A percentile compares a stretch with the other conserved stretches of the same genome.
Evolutionary conservation across 2,329 filamentous ascomycete genomes (phyloP).

Genomic region (Beauveria brongniartii): DNA sequence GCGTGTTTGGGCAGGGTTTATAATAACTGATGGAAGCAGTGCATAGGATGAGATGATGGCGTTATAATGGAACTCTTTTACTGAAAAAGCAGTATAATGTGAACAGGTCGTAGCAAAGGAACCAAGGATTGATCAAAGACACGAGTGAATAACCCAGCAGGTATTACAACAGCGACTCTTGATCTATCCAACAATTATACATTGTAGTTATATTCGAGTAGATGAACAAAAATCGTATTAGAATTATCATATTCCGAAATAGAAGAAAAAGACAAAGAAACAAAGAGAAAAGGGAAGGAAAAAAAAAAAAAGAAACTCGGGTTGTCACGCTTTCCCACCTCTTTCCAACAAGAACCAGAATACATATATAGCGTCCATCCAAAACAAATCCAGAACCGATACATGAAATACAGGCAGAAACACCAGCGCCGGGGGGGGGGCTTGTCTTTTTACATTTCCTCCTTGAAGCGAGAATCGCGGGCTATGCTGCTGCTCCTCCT

Average conservation of each 20-base stretch:
- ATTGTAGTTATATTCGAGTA: not conserved
- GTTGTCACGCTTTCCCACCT: not conserved
- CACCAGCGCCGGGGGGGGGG: not conserved
- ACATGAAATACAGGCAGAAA: not conserved
- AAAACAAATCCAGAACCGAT: not conserved
- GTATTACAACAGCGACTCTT: too few species aligned
- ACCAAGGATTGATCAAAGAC: not conserved
- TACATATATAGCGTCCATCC: not conserved
- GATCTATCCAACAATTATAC: not conserved
- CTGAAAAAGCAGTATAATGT: not conserved
- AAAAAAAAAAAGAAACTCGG: too few species aligned
- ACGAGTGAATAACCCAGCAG: not conserved
- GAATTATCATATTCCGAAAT: not conserved
- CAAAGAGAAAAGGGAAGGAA: too few species aligned
- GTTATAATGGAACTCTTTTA: not conserved
- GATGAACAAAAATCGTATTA: not conserved
- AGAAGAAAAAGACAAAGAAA: not conserved
- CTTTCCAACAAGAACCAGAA: not conserved
- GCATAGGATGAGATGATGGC: not conserved
- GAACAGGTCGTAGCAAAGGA: not conserved
- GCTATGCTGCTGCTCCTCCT: slow-evolving; percentile 43
- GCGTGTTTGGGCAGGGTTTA: too few species aligned
- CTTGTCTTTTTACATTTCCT: slow-evolving; percentile 36
- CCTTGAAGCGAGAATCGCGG: slow-evolving; percentile 50
- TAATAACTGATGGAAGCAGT: too few species aligned